phyloP scores from a whole-genome alignment of 805 yeast species.

The Henningerozyma blattae region DNA sequence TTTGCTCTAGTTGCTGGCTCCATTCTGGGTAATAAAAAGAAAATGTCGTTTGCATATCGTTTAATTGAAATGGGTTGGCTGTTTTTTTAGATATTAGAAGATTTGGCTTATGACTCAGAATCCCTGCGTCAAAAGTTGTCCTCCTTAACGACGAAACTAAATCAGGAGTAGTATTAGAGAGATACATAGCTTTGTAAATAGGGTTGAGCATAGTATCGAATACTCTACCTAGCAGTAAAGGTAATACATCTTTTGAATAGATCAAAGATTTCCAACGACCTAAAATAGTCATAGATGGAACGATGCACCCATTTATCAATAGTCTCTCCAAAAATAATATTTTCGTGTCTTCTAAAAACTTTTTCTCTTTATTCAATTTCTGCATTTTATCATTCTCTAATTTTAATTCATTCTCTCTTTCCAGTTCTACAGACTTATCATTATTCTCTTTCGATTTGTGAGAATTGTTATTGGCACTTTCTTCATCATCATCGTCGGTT shows the following conservation, averaged over 20 bases:
- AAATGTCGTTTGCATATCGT: slow-evolving; percentile 9
- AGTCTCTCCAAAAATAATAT: slow-evolving; percentile 38
- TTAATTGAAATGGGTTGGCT: slow-evolving; percentile 6
- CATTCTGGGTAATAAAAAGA: slow-evolving; percentile 39
- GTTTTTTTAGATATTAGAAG: slow-evolving; percentile 6
- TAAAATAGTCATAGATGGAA: slow-evolving; percentile 49
- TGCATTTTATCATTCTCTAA: slow-evolving; percentile 8
- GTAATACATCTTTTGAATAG: slow-evolving; percentile 37
- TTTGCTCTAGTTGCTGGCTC: slow-evolving; percentile 29
- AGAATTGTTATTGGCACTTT: slow-evolving; percentile 2
- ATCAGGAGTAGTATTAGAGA: too few relatives aligned
- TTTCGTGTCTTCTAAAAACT: slow-evolving; percentile 25
- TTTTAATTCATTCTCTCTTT: slow-evolving; percentile 7
- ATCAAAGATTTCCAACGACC: slow-evolving; percentile 52
- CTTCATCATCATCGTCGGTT: slow-evolving; percentile 43
- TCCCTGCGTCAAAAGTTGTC: slow-evolving; percentile 9
- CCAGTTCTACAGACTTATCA: not conserved
- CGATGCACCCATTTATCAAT: slow-evolving; percentile 46
- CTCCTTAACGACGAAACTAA: slow-evolving; percentile 1
- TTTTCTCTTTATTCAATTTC: slow-evolving; percentile 10
- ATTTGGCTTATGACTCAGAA: slow-evolving; percentile 11
- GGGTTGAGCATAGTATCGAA: slow-evolving; percentile 40
- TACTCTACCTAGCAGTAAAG: slow-evolving; percentile 36
- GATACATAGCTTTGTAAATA: too few relatives aligned
- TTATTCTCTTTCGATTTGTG: slow-evolving; percentile 1